Conservation (phyloP, 2,329 filamentous ascomycete genomes). For the Fusarium redolens region DNA sequence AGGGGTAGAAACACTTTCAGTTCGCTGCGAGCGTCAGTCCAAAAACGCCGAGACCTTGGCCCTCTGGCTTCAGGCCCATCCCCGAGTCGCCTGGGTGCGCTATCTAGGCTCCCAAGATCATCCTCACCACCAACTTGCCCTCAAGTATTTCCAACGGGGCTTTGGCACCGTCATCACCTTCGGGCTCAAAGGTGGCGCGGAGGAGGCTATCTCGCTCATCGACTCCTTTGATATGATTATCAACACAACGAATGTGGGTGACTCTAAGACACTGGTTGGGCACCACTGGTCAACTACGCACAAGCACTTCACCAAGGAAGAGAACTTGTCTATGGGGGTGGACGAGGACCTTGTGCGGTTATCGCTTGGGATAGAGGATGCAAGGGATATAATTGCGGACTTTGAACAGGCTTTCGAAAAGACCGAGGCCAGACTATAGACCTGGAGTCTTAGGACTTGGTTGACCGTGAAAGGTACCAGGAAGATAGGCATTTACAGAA, state of each 20-base stretch:
- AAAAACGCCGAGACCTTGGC: background rate
- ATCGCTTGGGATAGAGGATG: background rate
- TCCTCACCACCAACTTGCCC: too few species aligned
- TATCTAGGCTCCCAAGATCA: background rate
- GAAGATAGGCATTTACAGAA: accelerated
- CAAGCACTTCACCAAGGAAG: too few species aligned
- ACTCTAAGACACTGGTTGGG: too few species aligned
- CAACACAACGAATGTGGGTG: too few species aligned
- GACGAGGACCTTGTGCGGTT: background rate
- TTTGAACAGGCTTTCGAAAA: background rate
- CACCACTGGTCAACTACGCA: too few species aligned
- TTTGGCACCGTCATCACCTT: too few species aligned
- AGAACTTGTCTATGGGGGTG: too few species aligned
- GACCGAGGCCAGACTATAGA: background rate
- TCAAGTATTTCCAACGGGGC: too few species aligned
- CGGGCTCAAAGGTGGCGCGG: too few species aligned
- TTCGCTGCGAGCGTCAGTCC: background rate
- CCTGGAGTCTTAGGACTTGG: accelerated
- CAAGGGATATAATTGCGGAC: background rate
- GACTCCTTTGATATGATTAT: too few species aligned
- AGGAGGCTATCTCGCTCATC: too few species aligned
- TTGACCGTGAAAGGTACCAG: accelerated
- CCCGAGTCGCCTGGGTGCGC: background rate
- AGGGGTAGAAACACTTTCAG: background rate
- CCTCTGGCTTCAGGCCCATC: background rate